Conservation (phyloP, 768 basidiomycete species). For the Lyophyllum decastes region DNA sequence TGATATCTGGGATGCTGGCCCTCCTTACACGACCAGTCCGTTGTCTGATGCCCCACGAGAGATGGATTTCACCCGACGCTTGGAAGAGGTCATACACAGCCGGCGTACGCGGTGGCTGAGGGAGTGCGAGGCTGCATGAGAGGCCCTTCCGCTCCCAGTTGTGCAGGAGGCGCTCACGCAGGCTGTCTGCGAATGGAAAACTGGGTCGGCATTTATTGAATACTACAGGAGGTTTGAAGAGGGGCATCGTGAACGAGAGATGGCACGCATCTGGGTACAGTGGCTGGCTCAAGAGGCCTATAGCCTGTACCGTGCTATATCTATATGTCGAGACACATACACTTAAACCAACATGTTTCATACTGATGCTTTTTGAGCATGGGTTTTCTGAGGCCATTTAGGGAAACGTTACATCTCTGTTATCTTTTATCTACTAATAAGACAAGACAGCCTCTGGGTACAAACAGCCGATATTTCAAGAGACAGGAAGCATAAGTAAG, state of each 20-base stretch:
- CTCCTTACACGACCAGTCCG: background rate
- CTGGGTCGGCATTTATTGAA: background rate
- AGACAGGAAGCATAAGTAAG: constrained; percentile 17
- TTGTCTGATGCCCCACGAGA: background rate
- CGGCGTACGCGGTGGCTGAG: background rate
- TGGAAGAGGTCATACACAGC: background rate
- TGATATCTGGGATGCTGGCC: background rate
- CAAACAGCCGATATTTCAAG: background rate
- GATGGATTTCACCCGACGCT: background rate
- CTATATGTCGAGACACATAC: no score
- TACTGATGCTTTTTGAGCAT: no score
- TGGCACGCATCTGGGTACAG: background rate
- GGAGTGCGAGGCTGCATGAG: background rate
- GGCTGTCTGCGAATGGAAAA: background rate
- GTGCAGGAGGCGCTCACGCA: background rate
- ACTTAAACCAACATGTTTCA: no score
- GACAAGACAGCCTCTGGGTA: background rate
- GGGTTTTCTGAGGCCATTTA: no score
- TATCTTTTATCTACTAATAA: background rate
- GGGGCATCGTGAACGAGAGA: background rate
- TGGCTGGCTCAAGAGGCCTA: constrained; percentile 1
- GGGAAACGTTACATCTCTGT: no score
- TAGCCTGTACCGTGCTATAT: background rate
- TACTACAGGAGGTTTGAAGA: background rate
- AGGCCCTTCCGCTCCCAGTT: background rate